phyloP scores from a whole-genome alignment of 73 alveolate species.

The Stentor roeselii region DNA sequence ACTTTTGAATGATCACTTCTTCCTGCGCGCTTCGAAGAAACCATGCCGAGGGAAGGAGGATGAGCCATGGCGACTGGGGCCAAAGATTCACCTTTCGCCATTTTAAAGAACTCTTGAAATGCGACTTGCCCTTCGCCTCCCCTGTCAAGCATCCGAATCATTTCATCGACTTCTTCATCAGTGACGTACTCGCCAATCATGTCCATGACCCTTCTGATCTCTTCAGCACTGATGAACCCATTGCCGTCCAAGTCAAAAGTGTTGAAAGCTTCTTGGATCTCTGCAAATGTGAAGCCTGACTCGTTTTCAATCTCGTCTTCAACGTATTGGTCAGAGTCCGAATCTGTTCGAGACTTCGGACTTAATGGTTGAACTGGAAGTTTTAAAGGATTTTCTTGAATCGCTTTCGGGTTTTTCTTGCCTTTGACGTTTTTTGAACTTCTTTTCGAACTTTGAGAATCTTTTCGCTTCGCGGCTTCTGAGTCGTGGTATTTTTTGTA shows the following conservation, averaged over 20 bases:
- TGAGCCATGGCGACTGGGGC: constrained; percentile 72
- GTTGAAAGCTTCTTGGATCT: constrained; percentile 69
- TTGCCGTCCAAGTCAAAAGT: constrained; percentile 75
- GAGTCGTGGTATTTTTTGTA: no score
- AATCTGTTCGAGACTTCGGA: not conserved
- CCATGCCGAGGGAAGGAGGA: constrained; percentile 59
- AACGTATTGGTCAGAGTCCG: not conserved
- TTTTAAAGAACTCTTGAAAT: constrained; percentile 73
- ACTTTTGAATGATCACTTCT: constrained; percentile 19
- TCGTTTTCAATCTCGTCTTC: not conserved
- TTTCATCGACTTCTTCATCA: constrained; percentile 92
- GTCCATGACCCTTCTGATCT: constrained; percentile 73
- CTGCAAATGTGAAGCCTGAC: constrained; percentile 52
- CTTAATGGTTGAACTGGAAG: no score
- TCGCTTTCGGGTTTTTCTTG: not conserved
- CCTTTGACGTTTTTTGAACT: not conserved
- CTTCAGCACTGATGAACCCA: constrained; percentile 73
- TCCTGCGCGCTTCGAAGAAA: not conserved
- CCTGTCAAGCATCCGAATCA: constrained; percentile 82
- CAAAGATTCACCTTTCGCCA: constrained; percentile 73
- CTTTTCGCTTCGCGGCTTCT: not conserved
- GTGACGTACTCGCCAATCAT: constrained; percentile 82
- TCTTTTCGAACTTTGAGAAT: not conserved
- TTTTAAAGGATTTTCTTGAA: not conserved
- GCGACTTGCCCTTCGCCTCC: constrained; percentile 84